Base-by-base conservation (phyloP, 2,329 filamentous ascomycete species). In the Fusarium guadeloupense region DNA sequence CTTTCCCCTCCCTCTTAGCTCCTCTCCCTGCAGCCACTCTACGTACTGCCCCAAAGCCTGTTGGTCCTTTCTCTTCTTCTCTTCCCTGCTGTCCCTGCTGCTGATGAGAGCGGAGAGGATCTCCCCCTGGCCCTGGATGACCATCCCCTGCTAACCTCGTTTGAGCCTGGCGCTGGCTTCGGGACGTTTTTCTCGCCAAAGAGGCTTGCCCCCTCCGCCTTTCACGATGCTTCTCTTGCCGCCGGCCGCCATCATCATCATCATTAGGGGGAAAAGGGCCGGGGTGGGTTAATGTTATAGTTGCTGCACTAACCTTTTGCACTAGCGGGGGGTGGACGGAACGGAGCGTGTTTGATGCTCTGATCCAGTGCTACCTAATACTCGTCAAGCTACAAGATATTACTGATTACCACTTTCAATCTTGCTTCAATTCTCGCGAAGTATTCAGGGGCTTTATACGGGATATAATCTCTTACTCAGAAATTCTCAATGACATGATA, bases 201-300 rank as follows among this genome's bases (percentile, higher is more conserved):
- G 56, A 65, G 61, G 61, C 61, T 62, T 55, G 42, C 47, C 48
- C 59, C 58, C 60, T 68, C 64, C 69, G 71, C 76, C 75, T 77
- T 77, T 78, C 74, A 77, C 67, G 69, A 69, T 57, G 70, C 69
- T 67, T 62, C 69, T 73, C 64, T 77, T 76, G 70, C 75, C 76
- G 76, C 76, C 73, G 70, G 68, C 62, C 65, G 58, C 52, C 47
- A n/a, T n/a, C 46, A 54, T 42, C 41, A 58, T 63, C 60, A 54
- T n/a, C n/a, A n/a, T n/a, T n/a, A n/a, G n/a, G n/a, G n/a, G n/a
- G n/a, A n/a, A n/a, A 62, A 50, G 61, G 63, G 62, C 65, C 60
- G 56, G 56, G 56, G 23, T 63, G 63, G 59, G 17, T 33, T n/a
- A n/a, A 53, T 23, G 26, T 26, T 9, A 9, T 10, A 26, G 25